Evolutionary conservation across 495 filamentous ascomycete species (phyloP).

Genomic region (Hypoxylon subgilvum): DNA sequence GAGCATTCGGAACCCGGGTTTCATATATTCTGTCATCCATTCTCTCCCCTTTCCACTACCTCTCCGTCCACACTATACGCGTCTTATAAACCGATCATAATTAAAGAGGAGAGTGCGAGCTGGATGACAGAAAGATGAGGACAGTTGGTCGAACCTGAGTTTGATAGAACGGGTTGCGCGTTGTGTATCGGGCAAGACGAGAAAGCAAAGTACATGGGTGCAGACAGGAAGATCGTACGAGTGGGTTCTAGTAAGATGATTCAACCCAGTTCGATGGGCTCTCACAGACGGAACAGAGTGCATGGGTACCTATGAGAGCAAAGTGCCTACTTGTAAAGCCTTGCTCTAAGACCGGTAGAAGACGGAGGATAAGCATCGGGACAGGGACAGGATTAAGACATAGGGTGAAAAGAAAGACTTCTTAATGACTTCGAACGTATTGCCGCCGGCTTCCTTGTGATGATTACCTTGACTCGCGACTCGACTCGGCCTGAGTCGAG

Average conservation of each 20-base stretch:
- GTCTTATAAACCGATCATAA: constrained; percentile 44
- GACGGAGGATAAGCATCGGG: too few relatives aligned
- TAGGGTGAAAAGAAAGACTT: constrained; percentile 35
- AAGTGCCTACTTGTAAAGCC: too few relatives aligned
- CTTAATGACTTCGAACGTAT: constrained; percentile 34
- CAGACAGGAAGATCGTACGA: too few relatives aligned
- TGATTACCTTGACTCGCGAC: constrained; percentile 6
- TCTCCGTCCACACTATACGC: too few relatives aligned
- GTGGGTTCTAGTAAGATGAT: too few relatives aligned
- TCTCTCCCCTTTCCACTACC: too few relatives aligned
- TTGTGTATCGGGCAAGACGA: constrained; percentile 35
- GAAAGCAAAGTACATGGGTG: constrained; percentile 4
- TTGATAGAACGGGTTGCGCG: neutral
- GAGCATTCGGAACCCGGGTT: constrained; percentile 43
- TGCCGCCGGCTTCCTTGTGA: neutral
- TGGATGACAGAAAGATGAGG: neutral
- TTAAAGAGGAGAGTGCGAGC: constrained; percentile 18
- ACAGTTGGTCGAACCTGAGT: constrained; percentile 5
- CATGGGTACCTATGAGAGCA: too few relatives aligned
- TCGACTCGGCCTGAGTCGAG: too few relatives aligned
- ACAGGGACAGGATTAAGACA: constrained; percentile 39
- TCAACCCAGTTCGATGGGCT: too few relatives aligned
- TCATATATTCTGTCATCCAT: constrained; percentile 41
- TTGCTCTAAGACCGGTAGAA: too few relatives aligned
- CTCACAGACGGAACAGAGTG: constrained; percentile 27